Conservation (phyloP, 495 filamentous ascomycete genomes). For the Penicillium macrosclerotiorum region DNA sequence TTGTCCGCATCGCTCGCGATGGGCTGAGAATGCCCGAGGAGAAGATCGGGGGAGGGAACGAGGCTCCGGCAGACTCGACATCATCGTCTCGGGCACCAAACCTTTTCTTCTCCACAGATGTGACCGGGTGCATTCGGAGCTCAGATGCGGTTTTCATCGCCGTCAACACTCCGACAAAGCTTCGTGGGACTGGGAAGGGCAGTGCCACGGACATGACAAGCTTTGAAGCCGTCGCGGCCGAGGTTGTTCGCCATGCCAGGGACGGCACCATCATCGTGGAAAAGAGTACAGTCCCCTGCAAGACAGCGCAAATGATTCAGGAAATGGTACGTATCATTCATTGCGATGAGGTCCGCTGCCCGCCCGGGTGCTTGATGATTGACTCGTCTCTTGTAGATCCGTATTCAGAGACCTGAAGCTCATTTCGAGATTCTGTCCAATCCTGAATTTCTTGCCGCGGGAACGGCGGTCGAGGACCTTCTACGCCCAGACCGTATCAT, state of each 20-base stretch:
- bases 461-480: constrained; percentile 68
- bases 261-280: constrained; percentile 72
- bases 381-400: constrained; percentile 1
- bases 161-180: constrained; percentile 79
- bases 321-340: constrained; percentile 50
- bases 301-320: constrained; percentile 65
- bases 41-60: neutral
- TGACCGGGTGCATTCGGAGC: constrained; percentile 55
- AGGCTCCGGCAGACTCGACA: neutral
- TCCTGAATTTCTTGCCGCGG: constrained; percentile 77
- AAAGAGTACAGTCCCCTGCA: constrained; percentile 76
- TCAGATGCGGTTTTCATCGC: constrained; percentile 73
- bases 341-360: neutral
- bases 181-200: constrained; percentile 63
- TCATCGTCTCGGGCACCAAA: constrained; percentile 35
- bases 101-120: constrained; percentile 67
- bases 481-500: constrained; percentile 68
- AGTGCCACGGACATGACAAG: constrained; percentile 65
- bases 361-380: neutral
- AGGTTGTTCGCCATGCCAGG: constrained; percentile 62
- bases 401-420: constrained; percentile 27
- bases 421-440: constrained; percentile 82
- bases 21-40: neutral
- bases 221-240: constrained; percentile 62
- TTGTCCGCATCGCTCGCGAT: constrained; percentile 16